phyloP scores from a whole-genome alignment of 768 basidiomycete genomes.

The Boletus vermiculosoides region DNA sequence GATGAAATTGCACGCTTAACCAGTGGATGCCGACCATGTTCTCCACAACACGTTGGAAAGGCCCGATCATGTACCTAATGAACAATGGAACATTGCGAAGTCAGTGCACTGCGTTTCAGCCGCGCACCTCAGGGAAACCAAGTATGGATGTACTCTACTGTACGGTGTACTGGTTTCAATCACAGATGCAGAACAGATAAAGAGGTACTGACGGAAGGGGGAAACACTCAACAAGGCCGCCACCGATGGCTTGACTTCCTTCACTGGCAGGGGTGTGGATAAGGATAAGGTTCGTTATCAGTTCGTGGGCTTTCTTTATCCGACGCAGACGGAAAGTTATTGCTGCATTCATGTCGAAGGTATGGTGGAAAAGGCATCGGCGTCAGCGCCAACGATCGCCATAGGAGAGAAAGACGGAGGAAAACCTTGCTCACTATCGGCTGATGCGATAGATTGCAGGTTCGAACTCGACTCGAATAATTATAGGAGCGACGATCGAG shows the following conservation, averaged over 20 bases:
- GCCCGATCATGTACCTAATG: conserved; percentile 6
- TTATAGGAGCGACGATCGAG: conserved; percentile 13
- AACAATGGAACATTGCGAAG: neutral
- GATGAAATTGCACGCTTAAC: neutral
- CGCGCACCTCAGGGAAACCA: conserved; percentile 11
- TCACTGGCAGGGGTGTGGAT: conserved; percentile 1
- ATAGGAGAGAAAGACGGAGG: too few relatives aligned
- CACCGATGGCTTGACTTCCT: too few relatives aligned
- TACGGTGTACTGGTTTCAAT: neutral
- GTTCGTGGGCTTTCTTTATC: conserved; percentile 23
- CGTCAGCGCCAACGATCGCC: too few relatives aligned
- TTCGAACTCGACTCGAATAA: conserved; percentile 15
- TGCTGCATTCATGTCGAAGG: conserved; percentile 28
- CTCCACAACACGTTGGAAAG: conserved; percentile 11
- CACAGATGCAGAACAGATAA: too few relatives aligned
- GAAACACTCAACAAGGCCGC: too few relatives aligned
- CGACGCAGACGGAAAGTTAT: conserved; percentile 31
- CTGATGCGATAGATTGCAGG: conserved; percentile 4
- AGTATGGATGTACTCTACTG: conserved; percentile 3
- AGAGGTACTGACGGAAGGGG: too few relatives aligned
- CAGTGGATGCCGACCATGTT: conserved; percentile 6
- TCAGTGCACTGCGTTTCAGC: conserved; percentile 4
- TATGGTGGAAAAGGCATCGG: conserved; percentile 36
- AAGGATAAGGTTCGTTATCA: conserved; percentile 33
- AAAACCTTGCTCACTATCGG: conserved; percentile 12